Evolutionary conservation across 2,329 filamentous ascomycete species (phyloP), one percentile per base, ranked within the genome.

Genomic region (Arthroderma uncinatum): DNA sequence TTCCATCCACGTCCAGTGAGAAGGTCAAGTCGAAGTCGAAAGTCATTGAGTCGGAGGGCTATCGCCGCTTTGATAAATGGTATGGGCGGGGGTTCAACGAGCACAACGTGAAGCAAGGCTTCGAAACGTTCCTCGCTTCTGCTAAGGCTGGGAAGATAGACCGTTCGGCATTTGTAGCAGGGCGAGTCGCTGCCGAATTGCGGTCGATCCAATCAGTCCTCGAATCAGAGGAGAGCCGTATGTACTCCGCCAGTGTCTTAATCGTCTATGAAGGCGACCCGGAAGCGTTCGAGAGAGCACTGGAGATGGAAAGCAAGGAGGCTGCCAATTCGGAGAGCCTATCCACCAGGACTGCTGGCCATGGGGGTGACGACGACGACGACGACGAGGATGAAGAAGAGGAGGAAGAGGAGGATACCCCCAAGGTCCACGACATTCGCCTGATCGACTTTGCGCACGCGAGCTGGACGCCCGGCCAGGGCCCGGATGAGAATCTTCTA

Each of bases 361-460:
- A 50, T 34, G 54, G 53, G 42, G 28, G 33, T 10, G 23, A 44
- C 12, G 23, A 71, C 42, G 69, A 69, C 36, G 64, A 69, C 6
- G 64, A 70, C 53, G 68, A 65, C 2, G 34, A 65, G 66, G 75
- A 55, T 0, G 75, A 77, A 1, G 79, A 82, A 1, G 79, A 82
- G 0, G 79, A 83, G 1, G 79, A 82, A 2, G 76, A 80, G 54
- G 71, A 77, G 57, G 70, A 74, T 59, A 67, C 70, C 9, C 86
- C 86, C 0, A 84, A 84, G 64, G 81, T 95, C 44, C 89, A 86
- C 65, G 80, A 83, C 10, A 78, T 96, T 53, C 93, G 92, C 68
- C 78, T 98, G 61, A 98, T 98, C 64, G 93, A 98, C 70, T 98
- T 98, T 78, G 93, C 93, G 1, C 93, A 98, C 71, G 93, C 93